Percentiles rank a stretch among this genome's conserved stretches.
Evolutionary conservation across 2,329 filamentous ascomycete species (phyloP).

Genomic region (Triangularia verruculosa): DNA sequence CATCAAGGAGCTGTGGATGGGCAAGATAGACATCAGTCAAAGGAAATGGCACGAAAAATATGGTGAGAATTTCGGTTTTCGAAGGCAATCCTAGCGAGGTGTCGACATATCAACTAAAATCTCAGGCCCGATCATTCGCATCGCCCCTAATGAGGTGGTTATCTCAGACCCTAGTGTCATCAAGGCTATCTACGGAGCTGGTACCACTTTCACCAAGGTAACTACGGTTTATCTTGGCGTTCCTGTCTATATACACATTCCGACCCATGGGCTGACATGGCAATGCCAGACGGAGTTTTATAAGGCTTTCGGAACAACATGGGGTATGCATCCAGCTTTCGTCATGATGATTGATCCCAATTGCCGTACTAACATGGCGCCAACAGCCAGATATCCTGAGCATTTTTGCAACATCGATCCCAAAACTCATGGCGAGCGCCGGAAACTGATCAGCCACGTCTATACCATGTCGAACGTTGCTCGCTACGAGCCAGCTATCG

Average conservation of each 20-base stretch:
- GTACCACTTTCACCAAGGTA: slow-evolving; percentile 30
- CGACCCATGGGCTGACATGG: no score
- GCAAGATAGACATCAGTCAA: not conserved
- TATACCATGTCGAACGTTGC: slow-evolving; percentile 27
- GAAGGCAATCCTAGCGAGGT: no score
- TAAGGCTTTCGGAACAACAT: slow-evolving; percentile 31
- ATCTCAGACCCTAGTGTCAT: slow-evolving; percentile 50
- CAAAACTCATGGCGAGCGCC: slow-evolving; percentile 30
- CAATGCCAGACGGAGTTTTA: slow-evolving; percentile 39
- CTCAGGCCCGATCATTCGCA: slow-evolving; percentile 34
- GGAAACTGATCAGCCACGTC: slow-evolving; percentile 26
- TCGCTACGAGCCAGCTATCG: slow-evolving; percentile 33
- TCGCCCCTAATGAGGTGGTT: slow-evolving; percentile 43
- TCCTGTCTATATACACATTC: not conserved
- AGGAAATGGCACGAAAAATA: slow-evolving; percentile 7
- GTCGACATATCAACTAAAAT: not conserved
- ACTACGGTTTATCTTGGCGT: not conserved
- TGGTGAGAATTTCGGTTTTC: not conserved
- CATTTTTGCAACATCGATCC: slow-evolving; percentile 35
- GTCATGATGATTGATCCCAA: slow-evolving; percentile 32
- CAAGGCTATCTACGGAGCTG: slow-evolving; percentile 33
- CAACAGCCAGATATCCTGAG: slow-evolving; percentile 32
- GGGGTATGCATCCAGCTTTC: slow-evolving; percentile 23
- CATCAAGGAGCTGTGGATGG: not conserved
- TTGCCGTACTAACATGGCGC: slow-evolving; percentile 32